Evolutionary conservation across 2,329 filamentous ascomycete species (phyloP).

Genomic region (Aureobasidium mangrovei): DNA sequence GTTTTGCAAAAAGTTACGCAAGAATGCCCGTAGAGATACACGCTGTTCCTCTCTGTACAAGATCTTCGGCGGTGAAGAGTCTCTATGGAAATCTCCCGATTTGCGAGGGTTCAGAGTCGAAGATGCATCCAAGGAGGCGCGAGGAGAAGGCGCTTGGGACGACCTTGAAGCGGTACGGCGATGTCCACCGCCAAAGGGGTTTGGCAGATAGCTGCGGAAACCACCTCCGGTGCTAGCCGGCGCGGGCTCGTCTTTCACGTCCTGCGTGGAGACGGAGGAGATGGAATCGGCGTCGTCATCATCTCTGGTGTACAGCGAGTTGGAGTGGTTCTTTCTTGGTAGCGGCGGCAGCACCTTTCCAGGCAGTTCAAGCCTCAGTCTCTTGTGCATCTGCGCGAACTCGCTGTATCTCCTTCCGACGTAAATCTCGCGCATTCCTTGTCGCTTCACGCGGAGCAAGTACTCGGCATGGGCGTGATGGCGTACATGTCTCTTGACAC

Average conservation of each 20-base stretch:
- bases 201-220: constrained; percentile 35
- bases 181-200: constrained; percentile 15
- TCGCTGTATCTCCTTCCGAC: constrained; percentile 82
- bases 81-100: constrained; percentile 18
- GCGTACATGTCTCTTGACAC: constrained; percentile 75
- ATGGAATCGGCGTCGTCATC: constrained; percentile 64
- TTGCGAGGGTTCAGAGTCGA: constrained; percentile 16
- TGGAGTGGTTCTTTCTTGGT: constrained; percentile 84
- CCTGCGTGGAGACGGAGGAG: constrained; percentile 68
- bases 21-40: constrained; percentile 80
- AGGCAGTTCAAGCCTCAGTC: constrained; percentile 73
- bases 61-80: constrained; percentile 30
- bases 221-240: constrained; percentile 22
- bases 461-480: constrained; percentile 97
- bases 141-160: constrained; percentile 21
- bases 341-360: constrained; percentile 81
- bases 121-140: constrained; percentile 26
- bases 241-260: constrained; percentile 22
- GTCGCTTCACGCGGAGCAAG: constrained; percentile 72
- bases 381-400: constrained; percentile 71
- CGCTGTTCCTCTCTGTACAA: constrained; percentile 84
- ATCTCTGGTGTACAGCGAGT: constrained; percentile 51
- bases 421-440: constrained; percentile 65
- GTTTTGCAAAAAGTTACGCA: constrained; percentile 80
- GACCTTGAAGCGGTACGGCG: constrained; percentile 16